Base-by-base conservation (phyloP, 345 rosid species). In the Anastatica hierochuntica region DNA sequence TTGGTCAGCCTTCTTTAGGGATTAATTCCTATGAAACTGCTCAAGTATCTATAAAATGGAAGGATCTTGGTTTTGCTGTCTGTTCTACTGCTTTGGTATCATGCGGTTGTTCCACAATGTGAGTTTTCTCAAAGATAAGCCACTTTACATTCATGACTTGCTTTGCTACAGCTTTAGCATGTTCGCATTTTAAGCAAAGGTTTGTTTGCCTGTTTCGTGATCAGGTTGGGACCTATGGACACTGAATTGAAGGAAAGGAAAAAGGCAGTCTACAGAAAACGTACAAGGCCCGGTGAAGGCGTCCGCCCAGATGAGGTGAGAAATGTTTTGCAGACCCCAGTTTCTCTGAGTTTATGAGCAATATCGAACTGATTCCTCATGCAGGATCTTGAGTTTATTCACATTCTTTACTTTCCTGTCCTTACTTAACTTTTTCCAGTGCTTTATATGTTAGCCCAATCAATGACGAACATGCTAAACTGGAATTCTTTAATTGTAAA, bases 221-320 rank as follows among this genome's bases (percentile, higher is more conserved):
- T 21, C 67, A 87, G 98, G 96, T 49, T 92, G 69, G 96, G 98
- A 61, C 96, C 98, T 45, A 88, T 85, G 90, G 73, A 79, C 36
- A 70, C 80, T 44, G 95, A 88, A 54, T 14, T 79, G 51, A 92
- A 82, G 70, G 81, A 71, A 40, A 68, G 88, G 69, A 92, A 78
- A 75, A 53, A 24, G 11, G 64, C 56, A n/a, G 59, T 60, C 48
- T 41, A 46, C 14, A 77, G 74, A 68, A 74, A 52, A 59, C 88
- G 73, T 6, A 43, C 74, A 10, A 82, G 33, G 72, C 88, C 77
- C 19, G 70, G 78, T 58, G 75, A 76, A 67, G 77, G 64, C 27
- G 60, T 76, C 62, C 66, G 65, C 57, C 96, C 96, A 14, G 88
- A 83, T 41, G 80, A 92, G 95, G 96, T 92, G 59, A 70, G 19